Base-by-base conservation (phyloP, 495 filamentous ascomycete genomes). In the Parmelia sp. region DNA sequence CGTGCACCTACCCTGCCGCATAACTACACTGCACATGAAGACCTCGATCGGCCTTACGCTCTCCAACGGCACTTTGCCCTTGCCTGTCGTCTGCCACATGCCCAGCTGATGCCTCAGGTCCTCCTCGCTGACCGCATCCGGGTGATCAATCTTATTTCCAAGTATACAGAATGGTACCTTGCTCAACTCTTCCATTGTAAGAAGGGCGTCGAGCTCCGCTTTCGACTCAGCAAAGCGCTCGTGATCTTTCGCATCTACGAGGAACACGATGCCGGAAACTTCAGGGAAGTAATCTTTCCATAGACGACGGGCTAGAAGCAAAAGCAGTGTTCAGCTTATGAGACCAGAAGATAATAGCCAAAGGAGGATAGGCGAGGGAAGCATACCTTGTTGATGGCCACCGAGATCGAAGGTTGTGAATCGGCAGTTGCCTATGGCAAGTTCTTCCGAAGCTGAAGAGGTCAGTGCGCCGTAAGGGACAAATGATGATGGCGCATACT, bases 251-350 rank as follows among this genome's bases (percentile, higher is more conserved):
- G 95, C 91, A 75, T 97, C 95, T 68, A 97, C 92, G 60, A 97
- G 88, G 83, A 97, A 98, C 62, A 98, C 94, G 70, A 96, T 95
- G 60, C 93, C 94, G 74, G 86, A 91, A 57, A 97, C 94, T 83
- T 98, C 94, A 74, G 94, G 95, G 88, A 97, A 96, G 77, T 95
- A 95, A 74, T 98, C 94, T 72, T 92, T 92, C 92, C 94, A 98
- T 66, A 97, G 85, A 70, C 95, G 91, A 58, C 95, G 92, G 61
- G 93, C 94, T 94, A 66, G 58, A 31, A 36, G 47, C 60, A 51
- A 55, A 37, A 44, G 44, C 35, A 27, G 23, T 3, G 10, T 12
- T 49, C 45, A 49, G 49, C 27, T 19, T 7, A 4, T 53, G 5
- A 14, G 1, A 4, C 49, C 49, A 17, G 27, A 7, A 23, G 3